phyloP scores from a whole-genome alignment of 2,329 filamentous ascomycete genomes.

The Thyridium curvatum region DNA sequence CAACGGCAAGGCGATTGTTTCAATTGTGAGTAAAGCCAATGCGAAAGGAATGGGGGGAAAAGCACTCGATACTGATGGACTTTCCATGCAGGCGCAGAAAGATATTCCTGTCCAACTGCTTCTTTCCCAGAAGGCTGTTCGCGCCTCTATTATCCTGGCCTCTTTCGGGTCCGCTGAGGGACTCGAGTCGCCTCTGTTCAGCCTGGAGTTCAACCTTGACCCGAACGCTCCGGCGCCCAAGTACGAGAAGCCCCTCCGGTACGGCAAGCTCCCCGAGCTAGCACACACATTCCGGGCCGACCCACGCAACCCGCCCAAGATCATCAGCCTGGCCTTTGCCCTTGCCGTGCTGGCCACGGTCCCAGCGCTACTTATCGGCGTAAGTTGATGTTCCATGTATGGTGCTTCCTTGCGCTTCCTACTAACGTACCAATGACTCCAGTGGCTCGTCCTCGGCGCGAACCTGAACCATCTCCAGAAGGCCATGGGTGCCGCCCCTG shows the following conservation, averaged over 20 bases:
- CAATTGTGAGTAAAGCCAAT: conserved; percentile 81
- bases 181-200: conserved; percentile 65
- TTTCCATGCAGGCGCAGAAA: conserved; percentile 66
- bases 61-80: conserved; percentile 75
- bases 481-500: conserved; percentile 68
- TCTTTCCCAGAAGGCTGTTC: conserved; percentile 57
- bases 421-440: conserved; percentile 5
- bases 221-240: conserved; percentile 46
- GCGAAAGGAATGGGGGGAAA: too few species aligned
- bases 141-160: conserved; percentile 76
- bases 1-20: conserved; percentile 76
- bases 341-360: conserved; percentile 67
- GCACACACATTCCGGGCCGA: conserved; percentile 83
- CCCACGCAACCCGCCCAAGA: conserved; percentile 70
- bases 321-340: conserved; percentile 74
- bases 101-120: conserved; percentile 84
- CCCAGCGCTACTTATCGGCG: conserved; percentile 64
- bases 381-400: conserved; percentile 33
- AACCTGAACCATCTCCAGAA: conserved; percentile 74
- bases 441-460: conserved; percentile 79
- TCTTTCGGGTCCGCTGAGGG: conserved; percentile 74
- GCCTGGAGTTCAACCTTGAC: conserved; percentile 61
- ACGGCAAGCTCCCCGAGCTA: conserved; percentile 78
- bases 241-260: conserved; percentile 68
- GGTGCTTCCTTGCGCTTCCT: background rate